Percentiles rank a stretch among this genome's conserved stretches.
phyloP scores from a whole-genome alignment of 1,284 basidiomycete species.

The Anthracocystis walkeri region DNA sequence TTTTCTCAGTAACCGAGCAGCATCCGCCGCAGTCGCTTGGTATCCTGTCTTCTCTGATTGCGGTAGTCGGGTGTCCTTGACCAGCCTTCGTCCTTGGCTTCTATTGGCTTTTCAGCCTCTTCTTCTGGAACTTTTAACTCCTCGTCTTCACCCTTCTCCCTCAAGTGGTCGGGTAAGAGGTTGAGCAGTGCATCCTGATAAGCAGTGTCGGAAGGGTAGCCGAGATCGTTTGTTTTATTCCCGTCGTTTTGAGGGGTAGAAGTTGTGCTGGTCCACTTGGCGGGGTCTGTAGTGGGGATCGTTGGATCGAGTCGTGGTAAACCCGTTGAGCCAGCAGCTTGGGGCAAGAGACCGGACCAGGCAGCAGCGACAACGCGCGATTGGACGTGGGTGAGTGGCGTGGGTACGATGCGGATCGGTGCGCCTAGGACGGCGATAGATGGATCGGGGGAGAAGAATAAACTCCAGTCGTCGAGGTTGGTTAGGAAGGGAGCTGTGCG shows the following conservation, averaged over 20 bases:
- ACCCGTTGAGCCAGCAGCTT: background rate
- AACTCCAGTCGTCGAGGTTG: constrained; percentile 65
- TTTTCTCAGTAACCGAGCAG: constrained; percentile 33
- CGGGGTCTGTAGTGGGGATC: constrained; percentile 36
- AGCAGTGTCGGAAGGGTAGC: constrained; percentile 44
- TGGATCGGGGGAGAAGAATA: constrained; percentile 58
- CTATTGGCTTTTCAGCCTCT: constrained; percentile 6
- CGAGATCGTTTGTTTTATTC: constrained; percentile 30
- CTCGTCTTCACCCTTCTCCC: constrained; percentile 10
- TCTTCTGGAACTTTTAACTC: background rate
- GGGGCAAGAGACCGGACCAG: constrained; percentile 26
- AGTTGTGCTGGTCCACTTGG: constrained; percentile 38
- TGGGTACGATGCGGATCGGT: constrained; percentile 64
- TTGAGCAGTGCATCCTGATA: constrained; percentile 55
- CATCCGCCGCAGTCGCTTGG: constrained; percentile 25
- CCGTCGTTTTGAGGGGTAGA: background rate
- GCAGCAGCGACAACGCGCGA: constrained; percentile 40
- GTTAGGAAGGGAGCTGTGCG: constrained; percentile 33
- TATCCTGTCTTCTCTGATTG: constrained; percentile 33
- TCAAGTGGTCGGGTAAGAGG: constrained; percentile 18
- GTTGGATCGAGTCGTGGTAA: constrained; percentile 42
- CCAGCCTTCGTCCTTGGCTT: constrained; percentile 34
- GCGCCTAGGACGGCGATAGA: constrained; percentile 57
- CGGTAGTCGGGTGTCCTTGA: constrained; percentile 19
- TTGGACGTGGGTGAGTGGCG: constrained; percentile 62